Conservation (phyloP, 805 yeast species). For the Candida glaebosa region DNA sequence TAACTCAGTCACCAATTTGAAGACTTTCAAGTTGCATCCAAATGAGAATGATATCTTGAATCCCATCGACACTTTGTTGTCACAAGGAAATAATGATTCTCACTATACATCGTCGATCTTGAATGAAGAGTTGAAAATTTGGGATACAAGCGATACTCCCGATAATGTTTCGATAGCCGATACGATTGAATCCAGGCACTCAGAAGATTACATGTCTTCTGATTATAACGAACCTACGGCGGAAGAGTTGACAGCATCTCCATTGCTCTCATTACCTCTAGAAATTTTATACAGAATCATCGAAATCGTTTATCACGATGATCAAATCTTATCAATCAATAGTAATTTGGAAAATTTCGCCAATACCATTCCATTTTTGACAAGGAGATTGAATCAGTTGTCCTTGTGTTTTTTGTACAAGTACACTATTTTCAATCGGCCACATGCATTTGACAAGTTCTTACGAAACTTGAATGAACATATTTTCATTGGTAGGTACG, state of each 20-base stretch:
- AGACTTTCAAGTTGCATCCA: slow-evolving; percentile 5
- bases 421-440: slow-evolving; percentile 72
- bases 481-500: slow-evolving; percentile 53
- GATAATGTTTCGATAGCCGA: slow-evolving; percentile 4
- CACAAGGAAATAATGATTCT: not conserved
- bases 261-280: slow-evolving; percentile 42
- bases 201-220: slow-evolving; percentile 1
- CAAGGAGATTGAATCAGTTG: slow-evolving; percentile 55
- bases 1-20: slow-evolving; percentile 1
- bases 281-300: slow-evolving; percentile 54
- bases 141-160: slow-evolving; percentile 4
- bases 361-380: slow-evolving; percentile 51
- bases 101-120: slow-evolving; percentile 2
- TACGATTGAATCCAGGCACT: slow-evolving; percentile 9
- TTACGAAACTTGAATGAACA: slow-evolving; percentile 46
- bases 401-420: slow-evolving; percentile 58
- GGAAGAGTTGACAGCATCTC: slow-evolving; percentile 6
- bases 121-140: slow-evolving; percentile 3
- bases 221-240: not conserved
- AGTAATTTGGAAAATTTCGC: slow-evolving; percentile 50
- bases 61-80: slow-evolving; percentile 3
- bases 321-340: slow-evolving; percentile 45
- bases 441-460: slow-evolving; percentile 74
- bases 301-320: slow-evolving; percentile 53
- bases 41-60: slow-evolving; percentile 2